Evolutionary conservation across 108 stramenopile species (phyloP), one percentile per base, ranked within the genome.

Genomic region (Aurantiochytrium sp.): DNA sequence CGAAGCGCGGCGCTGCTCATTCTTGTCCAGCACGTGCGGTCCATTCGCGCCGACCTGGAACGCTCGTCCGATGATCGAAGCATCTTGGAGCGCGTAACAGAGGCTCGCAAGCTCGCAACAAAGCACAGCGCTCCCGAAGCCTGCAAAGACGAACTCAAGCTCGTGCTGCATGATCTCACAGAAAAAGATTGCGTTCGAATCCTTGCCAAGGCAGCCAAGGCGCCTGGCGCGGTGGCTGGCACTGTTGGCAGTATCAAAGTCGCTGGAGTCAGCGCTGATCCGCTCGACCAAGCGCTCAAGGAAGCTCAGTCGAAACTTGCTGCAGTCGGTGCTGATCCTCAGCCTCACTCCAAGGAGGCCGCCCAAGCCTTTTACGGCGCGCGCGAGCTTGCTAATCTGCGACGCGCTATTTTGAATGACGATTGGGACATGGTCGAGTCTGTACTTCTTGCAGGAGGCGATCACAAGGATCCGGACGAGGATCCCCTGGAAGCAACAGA

Each of bases 371-470:
- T 53, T 16, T 47, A n/a, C 25, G 76, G 43, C 8, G 23, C 49
- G 16, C 76, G 23, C 16, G 76, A 83, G 49, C 76, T 83, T 47
- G 28, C 25, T 6, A 6, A 4, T 6, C 28, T 83, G 76, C 76
- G 76, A 18, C n/a, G 49, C n/a, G 76, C 76, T 12, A 47, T 83
- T 23, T 6, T 53, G 6, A 45, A 12, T 23, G 88, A 51, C 25
- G 59, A 90, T 59, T 90, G 89, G 89, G 89, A 90, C 16, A 28
- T 23, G 58, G 89, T 90, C 35, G 89, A 28, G 49, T 44, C 44
- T 4, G 58, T 87, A 4, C 72, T 90, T 8, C n/a, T 21, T 16
- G 76, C 87, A 1, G 89, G 88, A 4, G n/a, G 64, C 14, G 28
- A 73, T 5, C 19, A 28, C 10, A 73, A 73, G 19, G 64, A 42